Conservation (phyloP, 345 rosid genomes). For the Durio zibethinus region DNA sequence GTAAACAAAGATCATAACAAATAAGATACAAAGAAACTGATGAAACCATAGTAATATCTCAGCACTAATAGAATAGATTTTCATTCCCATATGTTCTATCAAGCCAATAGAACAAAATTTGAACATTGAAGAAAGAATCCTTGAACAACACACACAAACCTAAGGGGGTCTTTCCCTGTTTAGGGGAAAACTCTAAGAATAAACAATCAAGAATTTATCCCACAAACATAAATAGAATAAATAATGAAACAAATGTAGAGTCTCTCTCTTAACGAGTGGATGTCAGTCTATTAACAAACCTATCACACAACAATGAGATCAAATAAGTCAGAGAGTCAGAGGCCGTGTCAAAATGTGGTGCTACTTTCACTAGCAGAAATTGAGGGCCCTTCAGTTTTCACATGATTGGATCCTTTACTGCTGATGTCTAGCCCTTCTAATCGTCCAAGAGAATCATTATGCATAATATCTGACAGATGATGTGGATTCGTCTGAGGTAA, state of each 20-base stretch:
- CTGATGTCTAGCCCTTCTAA: conserved; percentile 60
- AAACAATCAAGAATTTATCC: neutral
- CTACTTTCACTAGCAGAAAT: conserved; percentile 64
- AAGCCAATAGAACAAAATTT: neutral
- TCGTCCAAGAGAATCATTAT: conserved; percentile 36
- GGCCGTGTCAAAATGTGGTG: conserved; percentile 43
- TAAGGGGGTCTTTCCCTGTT: neutral
- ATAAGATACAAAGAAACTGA: neutral
- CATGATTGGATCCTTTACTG: conserved; percentile 40
- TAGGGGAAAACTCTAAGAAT: neutral
- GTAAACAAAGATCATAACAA: neutral
- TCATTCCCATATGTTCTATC: neutral
- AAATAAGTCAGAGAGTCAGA: conserved; percentile 22
- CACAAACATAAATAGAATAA: conserved; percentile 10
- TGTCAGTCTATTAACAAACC: conserved; percentile 30
- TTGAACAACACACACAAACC: neutral
- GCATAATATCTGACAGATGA: conserved; percentile 34
- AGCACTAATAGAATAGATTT: neutral
- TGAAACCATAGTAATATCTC: neutral
- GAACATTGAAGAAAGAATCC: neutral
- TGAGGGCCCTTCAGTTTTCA: conserved; percentile 61
- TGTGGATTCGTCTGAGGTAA: conserved; percentile 16
- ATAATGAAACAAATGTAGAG: conserved; percentile 4
- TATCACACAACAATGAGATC: conserved; percentile 23
- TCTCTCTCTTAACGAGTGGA: conserved; percentile 11